These are phyloP conservation scores for Diaporthe batatas DNA, from an alignment of 2,329 filamentous ascomycete species.

Conservation along the genomic window DNA sequence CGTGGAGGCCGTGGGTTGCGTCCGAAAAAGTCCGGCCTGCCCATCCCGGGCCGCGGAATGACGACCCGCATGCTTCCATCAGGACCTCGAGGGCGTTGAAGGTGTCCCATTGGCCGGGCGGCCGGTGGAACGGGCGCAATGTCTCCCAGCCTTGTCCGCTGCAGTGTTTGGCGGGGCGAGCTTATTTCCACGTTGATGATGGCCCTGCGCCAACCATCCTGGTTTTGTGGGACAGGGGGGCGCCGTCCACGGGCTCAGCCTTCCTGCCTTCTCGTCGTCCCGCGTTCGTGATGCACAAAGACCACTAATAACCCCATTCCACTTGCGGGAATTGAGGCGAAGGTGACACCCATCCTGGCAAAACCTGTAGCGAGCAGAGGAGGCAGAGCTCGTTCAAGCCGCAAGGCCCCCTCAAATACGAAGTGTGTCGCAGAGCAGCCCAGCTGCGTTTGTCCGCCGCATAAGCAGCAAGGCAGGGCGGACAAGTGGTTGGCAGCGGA, in stretches of 20 bases:
- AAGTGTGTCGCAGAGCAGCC: slow-evolving; percentile 35
- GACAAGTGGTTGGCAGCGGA: slow-evolving; percentile 4
- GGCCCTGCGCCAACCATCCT: slow-evolving; percentile 43
- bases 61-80: slow-evolving; percentile 42
- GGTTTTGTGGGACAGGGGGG: slow-evolving; percentile 23
- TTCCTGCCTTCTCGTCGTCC: slow-evolving; percentile 46
- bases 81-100: slow-evolving; percentile 30
- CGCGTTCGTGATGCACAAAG: slow-evolving; percentile 1
- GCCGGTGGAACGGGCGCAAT: slow-evolving; percentile 25
- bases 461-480: slow-evolving; percentile 5
- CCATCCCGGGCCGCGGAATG: slow-evolving; percentile 17
- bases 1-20: not conserved
- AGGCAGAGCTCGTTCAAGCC: not conserved
- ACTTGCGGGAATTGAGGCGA: slow-evolving; percentile 50
- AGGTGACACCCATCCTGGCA: slow-evolving; percentile 45
- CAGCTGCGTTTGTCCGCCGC: not conserved
- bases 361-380: not conserved
- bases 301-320: slow-evolving; percentile 28
- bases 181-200: slow-evolving; percentile 40
- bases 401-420: not conserved
- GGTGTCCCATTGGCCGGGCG: slow-evolving; percentile 45
- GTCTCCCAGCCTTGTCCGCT: slow-evolving; percentile 44
- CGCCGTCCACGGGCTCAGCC: slow-evolving; percentile 42
- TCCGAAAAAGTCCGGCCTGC: slow-evolving; percentile 5
- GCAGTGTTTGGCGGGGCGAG: slow-evolving; percentile 37